Base-by-base conservation (phyloP, 371 early-diverging fungal species). In the Capillidium rhysosporum region DNA sequence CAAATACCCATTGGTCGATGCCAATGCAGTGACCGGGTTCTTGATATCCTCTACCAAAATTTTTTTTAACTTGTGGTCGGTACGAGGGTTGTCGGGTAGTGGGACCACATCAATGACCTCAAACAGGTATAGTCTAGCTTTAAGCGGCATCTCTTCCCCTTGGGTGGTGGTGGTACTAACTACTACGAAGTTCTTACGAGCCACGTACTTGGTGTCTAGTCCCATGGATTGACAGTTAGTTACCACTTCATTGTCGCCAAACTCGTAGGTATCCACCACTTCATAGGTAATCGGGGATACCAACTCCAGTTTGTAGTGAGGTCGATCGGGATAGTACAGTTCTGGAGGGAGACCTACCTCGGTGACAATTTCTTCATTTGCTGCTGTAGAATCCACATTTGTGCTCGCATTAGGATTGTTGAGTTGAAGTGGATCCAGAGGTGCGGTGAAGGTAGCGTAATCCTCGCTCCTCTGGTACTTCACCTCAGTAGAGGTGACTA, bases 61-160 rank as follows among this genome's bases (percentile, higher is more conserved):
- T 49, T 79, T 65, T 59, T 98, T 98, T 55, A 94, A 79, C 58
- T 84, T 83, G 63, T 92, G 92, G 57, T 88, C 89, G 0, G 92
- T 90, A 64, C 91, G 89, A 26, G 96, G 98, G 44, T 86, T 84
- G 52, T 86, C 86, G 1, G 88, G 83, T 60, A 94, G 90, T 1
- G 98, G 98, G 7, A 98, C 94, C 20, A 99, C 94, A 63, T 91
- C 88, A 65, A 94, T 89, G 43, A 98, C 77, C 56, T 99, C 99
- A 61, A 86, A 94, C 3, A 99, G 66, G 57, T 87, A 80, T 48
- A 92, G 75, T 79, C 79, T 72, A 54, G 98, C 98, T 28, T 88
- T 74, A 64, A 85, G 77, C 0, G 89, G 69, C 7, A 86, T 76
- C 61, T 99, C 98, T 67, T 99, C 99, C 39, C 95, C 94, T 45